A percentile compares a stretch with the other conserved stretches of the same genome.
Evolutionary conservation across 495 filamentous ascomycete genomes (phyloP).

Genomic region (Polyplosphaeria fusca): DNA sequence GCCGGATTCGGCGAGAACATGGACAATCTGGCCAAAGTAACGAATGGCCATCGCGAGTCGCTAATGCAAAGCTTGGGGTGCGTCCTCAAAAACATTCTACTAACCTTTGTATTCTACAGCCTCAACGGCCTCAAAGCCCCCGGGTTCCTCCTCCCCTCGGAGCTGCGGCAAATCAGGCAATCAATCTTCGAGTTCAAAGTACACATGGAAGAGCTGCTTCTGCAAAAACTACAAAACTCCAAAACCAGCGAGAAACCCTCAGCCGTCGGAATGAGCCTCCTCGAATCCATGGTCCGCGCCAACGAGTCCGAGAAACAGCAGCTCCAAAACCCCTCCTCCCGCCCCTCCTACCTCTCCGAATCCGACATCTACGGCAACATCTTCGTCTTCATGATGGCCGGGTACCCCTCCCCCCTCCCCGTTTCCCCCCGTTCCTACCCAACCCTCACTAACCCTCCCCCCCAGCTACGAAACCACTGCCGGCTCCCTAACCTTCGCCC

Average conservation of each 20-base stretch:
- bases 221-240: background rate
- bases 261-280: background rate
- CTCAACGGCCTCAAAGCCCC: slow-evolving; percentile 9
- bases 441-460: too few species aligned
- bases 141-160: slow-evolving; percentile 4
- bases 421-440: too few species aligned
- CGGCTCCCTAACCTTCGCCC: slow-evolving; percentile 7
- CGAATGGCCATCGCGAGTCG: slow-evolving; percentile 2
- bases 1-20: slow-evolving; percentile 9
- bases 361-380: slow-evolving; percentile 26
- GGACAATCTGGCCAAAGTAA: background rate
- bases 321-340: background rate
- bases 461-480: slow-evolving; percentile 33
- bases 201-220: slow-evolving; percentile 12
- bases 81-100: slow-evolving; percentile 5
- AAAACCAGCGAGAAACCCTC: background rate
- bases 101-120: slow-evolving; percentile 7
- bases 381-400: slow-evolving; percentile 30
- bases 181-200: slow-evolving; percentile 7
- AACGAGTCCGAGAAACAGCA: slow-evolving; percentile 14
- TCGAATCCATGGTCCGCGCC: slow-evolving; percentile 9
- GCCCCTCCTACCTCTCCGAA: slow-evolving; percentile 4
- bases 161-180: slow-evolving; percentile 1
- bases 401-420: too few species aligned
- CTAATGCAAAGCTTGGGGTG: slow-evolving; percentile 8